A percentile compares a stretch with the other conserved stretches of the same genome.
These are phyloP conservation scores for Carex littledalei DNA, from an alignment of 176 grass and related monocot species.

Conservation along the genomic window DNA sequence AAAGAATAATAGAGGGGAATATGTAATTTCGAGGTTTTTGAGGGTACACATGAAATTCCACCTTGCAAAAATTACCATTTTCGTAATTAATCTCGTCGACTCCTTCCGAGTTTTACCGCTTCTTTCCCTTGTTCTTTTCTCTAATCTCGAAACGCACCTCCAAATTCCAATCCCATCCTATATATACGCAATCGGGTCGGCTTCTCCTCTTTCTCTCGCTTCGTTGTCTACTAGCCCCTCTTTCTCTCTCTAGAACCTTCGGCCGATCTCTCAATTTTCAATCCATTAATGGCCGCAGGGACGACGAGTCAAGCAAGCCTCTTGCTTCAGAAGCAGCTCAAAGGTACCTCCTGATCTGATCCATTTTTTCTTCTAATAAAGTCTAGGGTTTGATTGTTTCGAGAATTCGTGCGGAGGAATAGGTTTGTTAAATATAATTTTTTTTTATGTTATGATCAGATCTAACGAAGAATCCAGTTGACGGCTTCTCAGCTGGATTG, in stretches of 20 bases:
- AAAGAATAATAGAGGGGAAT: too few relatives aligned
- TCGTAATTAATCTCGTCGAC: not conserved
- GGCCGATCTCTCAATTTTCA: slow-evolving; percentile 39
- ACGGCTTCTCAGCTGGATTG: slow-evolving; percentile 77
- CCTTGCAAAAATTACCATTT: not conserved
- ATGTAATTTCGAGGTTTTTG: too few relatives aligned
- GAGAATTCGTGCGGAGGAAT: not conserved
- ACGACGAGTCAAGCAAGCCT: slow-evolving; percentile 68
- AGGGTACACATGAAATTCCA: too few relatives aligned
- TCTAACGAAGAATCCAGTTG: slow-evolving; percentile 77
- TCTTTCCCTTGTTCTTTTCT: not conserved
- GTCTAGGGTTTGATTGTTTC: slow-evolving; percentile 6
- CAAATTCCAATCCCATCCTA: slow-evolving; percentile 34
- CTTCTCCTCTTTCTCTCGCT: slow-evolving; percentile 17
- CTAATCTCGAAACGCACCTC: slow-evolving; percentile 19
- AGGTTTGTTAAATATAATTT: slow-evolving; percentile 16
- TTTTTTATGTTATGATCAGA: slow-evolving; percentile 39
- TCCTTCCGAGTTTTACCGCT: not conserved
- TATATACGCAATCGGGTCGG: slow-evolving; percentile 47
- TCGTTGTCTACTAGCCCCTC: not conserved
- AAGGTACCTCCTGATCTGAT: slow-evolving; percentile 55
- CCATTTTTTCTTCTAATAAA: not conserved
- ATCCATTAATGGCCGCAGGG: slow-evolving; percentile 49
- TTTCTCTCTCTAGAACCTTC: slow-evolving; percentile 36
- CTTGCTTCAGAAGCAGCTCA: slow-evolving; percentile 81